phyloP scores from a whole-genome alignment of 805 yeast species.

The Sugiyamaella marilandica region DNA sequence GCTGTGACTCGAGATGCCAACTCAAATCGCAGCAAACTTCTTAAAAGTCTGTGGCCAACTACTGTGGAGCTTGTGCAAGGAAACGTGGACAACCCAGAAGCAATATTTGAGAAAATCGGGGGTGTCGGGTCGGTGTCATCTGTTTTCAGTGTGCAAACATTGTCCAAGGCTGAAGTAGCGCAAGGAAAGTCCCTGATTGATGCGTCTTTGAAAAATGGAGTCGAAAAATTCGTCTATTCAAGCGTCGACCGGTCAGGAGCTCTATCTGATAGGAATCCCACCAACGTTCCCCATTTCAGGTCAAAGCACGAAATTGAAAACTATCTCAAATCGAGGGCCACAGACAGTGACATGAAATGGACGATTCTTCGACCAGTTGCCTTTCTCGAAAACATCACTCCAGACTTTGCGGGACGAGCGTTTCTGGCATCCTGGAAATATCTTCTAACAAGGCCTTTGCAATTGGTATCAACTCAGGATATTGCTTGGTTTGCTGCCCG shows the following conservation, averaged over 20 bases:
- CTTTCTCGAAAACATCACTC: background rate
- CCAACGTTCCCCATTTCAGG: background rate
- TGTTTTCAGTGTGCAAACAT: background rate
- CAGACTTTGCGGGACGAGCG: background rate
- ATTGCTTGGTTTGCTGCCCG: background rate
- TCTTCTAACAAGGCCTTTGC: background rate
- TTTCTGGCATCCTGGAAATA: background rate
- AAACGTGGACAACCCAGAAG: background rate
- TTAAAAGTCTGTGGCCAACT: background rate
- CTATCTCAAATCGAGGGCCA: background rate
- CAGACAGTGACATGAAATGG: background rate
- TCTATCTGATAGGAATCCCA: background rate
- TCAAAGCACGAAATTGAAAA: background rate
- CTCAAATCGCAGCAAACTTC: background rate
- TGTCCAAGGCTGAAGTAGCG: background rate
- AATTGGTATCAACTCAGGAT: background rate
- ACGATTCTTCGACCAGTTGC: slow-evolving; percentile 1
- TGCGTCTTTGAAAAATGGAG: background rate
- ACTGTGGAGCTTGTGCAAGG: background rate
- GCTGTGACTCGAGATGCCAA: background rate
- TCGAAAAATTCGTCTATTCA: background rate
- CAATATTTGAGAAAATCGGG: background rate
- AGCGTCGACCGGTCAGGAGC: background rate
- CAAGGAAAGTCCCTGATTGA: background rate
- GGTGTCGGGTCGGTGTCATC: background rate